Evolutionary conservation across 2,329 filamentous ascomycete species (phyloP), one percentile per base, ranked within the genome.

Genomic region (Thielaviopsis euricoi): DNA sequence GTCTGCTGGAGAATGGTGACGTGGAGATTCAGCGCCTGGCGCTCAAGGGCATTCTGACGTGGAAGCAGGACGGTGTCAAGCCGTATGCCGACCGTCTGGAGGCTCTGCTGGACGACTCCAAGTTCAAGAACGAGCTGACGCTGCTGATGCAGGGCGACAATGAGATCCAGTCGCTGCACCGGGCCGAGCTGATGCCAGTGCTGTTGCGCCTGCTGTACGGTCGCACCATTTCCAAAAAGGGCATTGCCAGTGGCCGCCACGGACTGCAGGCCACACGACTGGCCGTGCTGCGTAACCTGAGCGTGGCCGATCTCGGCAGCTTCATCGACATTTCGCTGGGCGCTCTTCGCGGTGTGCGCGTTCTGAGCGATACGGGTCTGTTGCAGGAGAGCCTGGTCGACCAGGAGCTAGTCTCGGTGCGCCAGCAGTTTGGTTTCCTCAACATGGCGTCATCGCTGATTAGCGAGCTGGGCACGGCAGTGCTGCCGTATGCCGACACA

Each of bases 71-170:
- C 1, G 82, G 78, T 9, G 75, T 98, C 54, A 78, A 78, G 60
- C 77, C 83, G 0, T 95, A 97, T 66, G 82, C 89, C 64, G 89
- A 96, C 64, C 88, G 90, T 64, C 71, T 98, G 23, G 78, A 89
- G 61, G 90, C 89, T 64, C 75, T 98, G 1, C 78, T 97, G 9
- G 93, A 98, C 63, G 93, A 97, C 62, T 83, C 87, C 23, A 81
- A 87, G 53, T 95, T 97, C 71, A 88, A 89, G 66, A 93, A 97
- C 65, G 91, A 97, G 67, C 77, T 98, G n/a, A 85, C 89, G 0
- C 82, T 93, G 4, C 86, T 98, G 62, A 78, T 98, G 56, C 85
- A 89, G 65, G 80, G 85, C 17, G 83, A 87, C 19, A 82, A 82
- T 59, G 71, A 83, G 57, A 85, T 96, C 62, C 82, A 84, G 63